Base-by-base conservation (phyloP, 192 early-diverging fungal genomes). In the Nowakowskiella sp. region DNA sequence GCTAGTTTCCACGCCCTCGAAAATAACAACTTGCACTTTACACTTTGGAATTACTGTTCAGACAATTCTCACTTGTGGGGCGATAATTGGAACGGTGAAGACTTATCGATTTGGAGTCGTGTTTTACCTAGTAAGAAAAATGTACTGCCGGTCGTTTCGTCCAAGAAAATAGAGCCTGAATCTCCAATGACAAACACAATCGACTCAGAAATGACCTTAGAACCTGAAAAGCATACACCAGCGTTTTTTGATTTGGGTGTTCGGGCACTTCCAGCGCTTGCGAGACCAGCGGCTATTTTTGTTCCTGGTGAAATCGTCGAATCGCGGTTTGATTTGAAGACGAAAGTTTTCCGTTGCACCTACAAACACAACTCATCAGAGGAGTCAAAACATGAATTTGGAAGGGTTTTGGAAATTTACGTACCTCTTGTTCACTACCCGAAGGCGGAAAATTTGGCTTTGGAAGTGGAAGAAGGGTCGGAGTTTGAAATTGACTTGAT, bases 11-110 rank as follows among this genome's bases (percentile, higher is more conserved):
- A 63, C 50, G 78, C 81, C 1, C 53, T 88, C 36, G 87, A 73
- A 43, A 46, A 59, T 7, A 84, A 84, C 52, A 61, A 88, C 3
- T 64, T 88, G 1, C 78, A 76, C 43, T 88, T 87, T 52, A 85
- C 86, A 74, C 62, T 88, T 2, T 89, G 87, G 87, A 89, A 87
- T 58, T 89, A 89, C 61, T 82, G 82, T 55, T 57, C 85, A 5
- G 73, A 72, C 42, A 88, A 89, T 39, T 72, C 74, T 42, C 71
- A 89, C 58, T 61, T 67, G 19, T 70, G 77, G 54, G 87, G 87
- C 19, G 87, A 89, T 55, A 76, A 81, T 23, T 89, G 87, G 87
- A 88, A 89, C 49, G 87, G 86, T 6, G 87, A 89, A 51, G 87
- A 89, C 52, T 80, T 89, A 31, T 58, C 44, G 21, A 43, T 68